These are phyloP conservation scores for Aureobasidium leucospermi DNA, from an alignment of 2,329 filamentous ascomycete genomes.

Conservation along the genomic window DNA sequence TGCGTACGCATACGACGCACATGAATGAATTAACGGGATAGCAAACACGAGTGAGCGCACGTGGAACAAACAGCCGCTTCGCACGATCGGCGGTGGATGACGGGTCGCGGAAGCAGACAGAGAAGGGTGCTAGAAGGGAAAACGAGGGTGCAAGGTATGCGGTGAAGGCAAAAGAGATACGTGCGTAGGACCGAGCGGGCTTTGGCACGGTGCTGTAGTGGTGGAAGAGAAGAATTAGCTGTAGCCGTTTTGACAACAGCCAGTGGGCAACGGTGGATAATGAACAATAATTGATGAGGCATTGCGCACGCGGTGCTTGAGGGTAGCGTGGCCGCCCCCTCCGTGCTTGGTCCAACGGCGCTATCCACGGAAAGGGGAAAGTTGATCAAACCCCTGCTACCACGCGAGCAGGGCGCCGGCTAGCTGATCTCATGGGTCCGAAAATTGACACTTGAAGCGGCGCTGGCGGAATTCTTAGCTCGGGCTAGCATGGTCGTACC, in stretches of 20 bases:
- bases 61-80: background rate
- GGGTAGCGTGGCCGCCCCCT: conserved; percentile 7
- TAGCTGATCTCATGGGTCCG: conserved; percentile 12
- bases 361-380: conserved; percentile 9
- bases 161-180: background rate
- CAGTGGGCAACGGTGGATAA: conserved; percentile 10
- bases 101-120: background rate
- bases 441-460: conserved; percentile 12
- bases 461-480: conserved; percentile 12
- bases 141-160: background rate
- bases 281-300: conserved; percentile 12
- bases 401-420: conserved; percentile 11
- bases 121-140: background rate
- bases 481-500: conserved; percentile 14
- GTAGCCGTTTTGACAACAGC: conserved; percentile 9
- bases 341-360: conserved; percentile 9
- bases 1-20: background rate
- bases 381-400: conserved; percentile 4
- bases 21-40: background rate
- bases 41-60: background rate
- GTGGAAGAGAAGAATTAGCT: background rate
- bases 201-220: background rate
- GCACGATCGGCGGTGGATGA: conserved; percentile 2
- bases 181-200: conserved; percentile 1
- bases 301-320: conserved; percentile 7